Evolutionary conservation across 2,329 filamentous ascomycete species (phyloP), one percentile per base, ranked within the genome.

Genomic region (Ophiocordyceps camponoti-saundersi): DNA sequence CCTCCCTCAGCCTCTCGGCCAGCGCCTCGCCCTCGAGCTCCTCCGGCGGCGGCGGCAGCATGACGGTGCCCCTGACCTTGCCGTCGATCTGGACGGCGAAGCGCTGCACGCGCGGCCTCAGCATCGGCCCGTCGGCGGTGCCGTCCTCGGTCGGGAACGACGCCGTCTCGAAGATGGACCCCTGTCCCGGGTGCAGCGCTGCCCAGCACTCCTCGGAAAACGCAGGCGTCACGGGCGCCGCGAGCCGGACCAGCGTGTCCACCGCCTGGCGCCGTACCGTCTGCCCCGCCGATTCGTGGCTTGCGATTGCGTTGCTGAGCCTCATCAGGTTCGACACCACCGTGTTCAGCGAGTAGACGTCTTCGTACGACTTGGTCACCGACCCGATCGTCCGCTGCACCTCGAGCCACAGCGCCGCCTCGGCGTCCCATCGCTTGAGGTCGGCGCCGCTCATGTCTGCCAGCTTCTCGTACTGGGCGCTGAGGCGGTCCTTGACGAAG

Each of bases 201-300:
- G 73, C 70, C 85, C 85, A 93, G 60, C 79, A 85, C 64, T 94
- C 85, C 54, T 90, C 86, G 1, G 85, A 74, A 49, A 92, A 78
- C 0, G 83, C 85, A 0, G 88, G 88, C 0, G 84, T 77, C 46
- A 94, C 78, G 4, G 88, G 88, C 0, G 85, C 83, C 54, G 89
- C 68, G 66, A 94, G 77, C 45, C 77, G 77, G 40, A 90, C 59
- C 10, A 93, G 71, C 3, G 69, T 65, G 1, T 69, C 68, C 1
- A 70, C 61, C 0, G 78, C 71, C 22, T 71, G 63, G 42, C 67
- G 62, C 57, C 64, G 66, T 52, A 84, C 57, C 5, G 62, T 45
- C 3, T 58, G 54, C 36, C 68, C 65, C 3, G 62, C 63, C 2
- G 62, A 50, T 1, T 61, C 52, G 15, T 70, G 64, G 3, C 71